Evolutionary conservation across 352 stramenopile species (phyloP), one percentile per base, ranked within the genome.

Genomic region (Plasmopara muralis): DNA sequence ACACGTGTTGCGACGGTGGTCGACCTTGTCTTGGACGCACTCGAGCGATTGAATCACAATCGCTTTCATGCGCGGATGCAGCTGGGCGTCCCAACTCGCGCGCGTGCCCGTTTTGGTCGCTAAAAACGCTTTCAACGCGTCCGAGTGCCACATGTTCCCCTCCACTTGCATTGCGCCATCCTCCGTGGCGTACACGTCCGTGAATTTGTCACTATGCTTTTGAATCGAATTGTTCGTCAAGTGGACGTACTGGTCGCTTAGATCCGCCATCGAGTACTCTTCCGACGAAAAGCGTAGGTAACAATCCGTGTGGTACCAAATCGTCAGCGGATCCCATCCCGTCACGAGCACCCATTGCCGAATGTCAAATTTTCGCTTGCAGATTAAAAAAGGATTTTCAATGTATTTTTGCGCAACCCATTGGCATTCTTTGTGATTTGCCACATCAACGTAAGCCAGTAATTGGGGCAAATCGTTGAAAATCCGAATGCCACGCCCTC

Each of bases 201-300:
- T 59, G 54, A 97, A 97, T 47, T 95, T 93, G 55, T 95, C 77
- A 44, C 70, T 89, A 58, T 94, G 80, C 70, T 97, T 97, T 57
- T 89, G 81, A 59, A 97, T 97, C 42, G 72, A 94, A 72, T 97
- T 97, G 70, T 97, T 97, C 30, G 91, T 95, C 34, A 97, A 59
- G 62, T 97, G 91, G 44, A 97, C 82, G 72, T 93, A 97, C 52
- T 78, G 68, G 58, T 97, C 89, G 10, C 60, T 77, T 43, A 91
- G 50, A 55, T 93, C 76, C n/a, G 87, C 68, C 50, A 75, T 83
- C 35, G 76, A 80, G 62, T 87, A 90, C 47, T 81, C 76, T 43
- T 94, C 83, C 1, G 87, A 91, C 43, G 77, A 89, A 57, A 97
- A 97, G 15, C 89, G 84, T 51, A 95, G 57, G 62, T 97, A 98